Base-by-base conservation (phyloP, 2,329 filamentous ascomycete genomes). In the Boeremia lycopersici region DNA sequence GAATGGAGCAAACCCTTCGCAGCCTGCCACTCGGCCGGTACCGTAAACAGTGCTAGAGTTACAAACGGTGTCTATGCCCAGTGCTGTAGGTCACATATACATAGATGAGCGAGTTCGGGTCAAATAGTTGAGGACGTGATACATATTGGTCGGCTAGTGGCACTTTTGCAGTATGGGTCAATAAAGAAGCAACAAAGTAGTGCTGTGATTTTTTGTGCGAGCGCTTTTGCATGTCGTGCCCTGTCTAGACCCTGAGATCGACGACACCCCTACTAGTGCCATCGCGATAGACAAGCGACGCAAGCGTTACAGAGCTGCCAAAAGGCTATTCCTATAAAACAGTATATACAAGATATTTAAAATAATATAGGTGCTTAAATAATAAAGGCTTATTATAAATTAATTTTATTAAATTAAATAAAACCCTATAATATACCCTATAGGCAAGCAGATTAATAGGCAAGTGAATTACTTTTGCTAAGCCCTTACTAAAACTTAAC, bases 21-120 rank as follows among this genome's bases (percentile, higher is more conserved):
- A 39, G 19, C 13, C 19, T 36, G 17, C 34, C 13, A 15, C 49
- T 31, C 43, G 23, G 23, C 25, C 17, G 19, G 39, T 26, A 8
- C 39, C 15, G 41, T 28, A 48, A 29, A 40, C 10, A 11, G 6
- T 47, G 28, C 33, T n/a, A 30, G 23, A 31, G 33, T 11, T 12
- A 47, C 52, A 38, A 50, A 33, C n/a, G n/a, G 44, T 35, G 46
- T 42, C 31, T 56, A 44, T 28, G 31, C 49, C 70, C 60, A 70
- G 29, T 68, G 71, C 62, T 64, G 63, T 70, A 72, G 70, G 57
- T 72, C 71, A 60, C 62, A 57, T 63, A 69, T 70, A 58, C 62
- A 62, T 30, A 64, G 63, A 38, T 61, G 52, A 30, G 60, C 60
- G 13, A 59, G 67, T 46, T 62, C 65, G 34, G 62, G 65, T 65